Evolutionary conservation across 2,329 filamentous ascomycete genomes (phyloP), one percentile per base, ranked within the genome.

Genomic region (Tympanopsis confertula): DNA sequence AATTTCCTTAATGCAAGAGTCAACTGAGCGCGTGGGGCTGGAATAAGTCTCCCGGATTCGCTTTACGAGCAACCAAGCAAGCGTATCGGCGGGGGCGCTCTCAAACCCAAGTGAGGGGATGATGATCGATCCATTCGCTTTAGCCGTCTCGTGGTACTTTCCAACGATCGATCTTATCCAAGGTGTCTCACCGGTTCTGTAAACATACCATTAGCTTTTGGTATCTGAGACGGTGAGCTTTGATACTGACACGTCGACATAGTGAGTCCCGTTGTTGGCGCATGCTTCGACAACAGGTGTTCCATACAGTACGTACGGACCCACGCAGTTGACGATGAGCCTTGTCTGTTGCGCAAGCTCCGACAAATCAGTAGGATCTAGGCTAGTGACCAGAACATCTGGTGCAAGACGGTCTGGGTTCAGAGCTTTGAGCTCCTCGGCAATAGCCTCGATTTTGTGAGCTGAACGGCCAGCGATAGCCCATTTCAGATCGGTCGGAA

Each of bases 401-500:
- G 87, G 86, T 38, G 74, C 69, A 24, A 63, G 52, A 38, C 88
- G 78, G 55, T 93, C 78, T 2, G 78, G 66, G 52, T 83, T 83
- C 41, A 82, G 50, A 40, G 61, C 54, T 48, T 77, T 76, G 53
- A 88, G 69, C 39, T 84, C 75, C 38, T 76, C 64, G 5, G 78
- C 74, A 10, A 95, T 58, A 29, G 62, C 60, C 46, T 82, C 71
- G 4, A 96, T 69, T 57, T 94, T 94, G 36, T 68, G 63, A 36
- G 69, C 63, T n/a, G 84, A 88, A 19, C 88, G 82, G 20, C 88
- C 88, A 35, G 86, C 85, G 39, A 95, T 66, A 13, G 86, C 88
- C 88, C 88, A 95, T 63, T 77, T 86, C 43, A 94, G 57, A 53
- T 86, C 74, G 14, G 82, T 85, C 0, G 87, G 82, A 1, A 86